Base-by-base conservation (phyloP, 495 filamentous ascomycete genomes). In the Penicillium cosmopolitanum region DNA sequence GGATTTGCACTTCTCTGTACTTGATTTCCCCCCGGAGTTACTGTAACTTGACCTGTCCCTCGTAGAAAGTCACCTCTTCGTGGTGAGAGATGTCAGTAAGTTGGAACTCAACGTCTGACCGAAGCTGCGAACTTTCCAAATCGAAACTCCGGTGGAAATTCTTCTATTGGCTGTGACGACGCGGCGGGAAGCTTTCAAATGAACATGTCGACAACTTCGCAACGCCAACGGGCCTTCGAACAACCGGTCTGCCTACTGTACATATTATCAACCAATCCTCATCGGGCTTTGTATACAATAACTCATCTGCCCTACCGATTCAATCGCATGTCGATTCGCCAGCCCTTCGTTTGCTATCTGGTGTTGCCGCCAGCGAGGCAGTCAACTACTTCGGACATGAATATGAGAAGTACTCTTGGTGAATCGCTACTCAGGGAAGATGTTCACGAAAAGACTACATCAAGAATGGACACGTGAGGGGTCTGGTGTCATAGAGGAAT, bases 321-420 rank as follows among this genome's bases (percentile, higher is more conserved):
- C 40, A 21, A 55, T 55, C 40, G 53, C 40, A 55, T 55, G 38
- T 55, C 38, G 38, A 55, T 55, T 55, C 40, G 23, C 47, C 40
- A 55, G 53, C 19, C 53, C 36, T 46, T 55, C 53, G 50, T 52
- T 15, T 48, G 44, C 43, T 56, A 56, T 50, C 42, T 56, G 42
- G 54, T 56, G 54, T 48, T 50, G 54, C 42, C 54, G 43, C 54
- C 54, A 48, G 54, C 44, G 54, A 48, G 43, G 15, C 52, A 42
- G 52, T 43, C 35, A 54, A 18, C 52, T 54, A 35, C 31, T 51
- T 18, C 36, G 36, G 36, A 2, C 36, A 12, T 40, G 7, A 31
- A 53, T 40, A 53, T 53, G n/a, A 36, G 50, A 53, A 53, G 50
- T 53, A 53, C 50, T 53, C 16, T 53, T 4, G 50, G 25, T 53